Evolutionary conservation across 176 grass and related monocot species (phyloP).

Genomic region (Paspalum vaginatum): DNA sequence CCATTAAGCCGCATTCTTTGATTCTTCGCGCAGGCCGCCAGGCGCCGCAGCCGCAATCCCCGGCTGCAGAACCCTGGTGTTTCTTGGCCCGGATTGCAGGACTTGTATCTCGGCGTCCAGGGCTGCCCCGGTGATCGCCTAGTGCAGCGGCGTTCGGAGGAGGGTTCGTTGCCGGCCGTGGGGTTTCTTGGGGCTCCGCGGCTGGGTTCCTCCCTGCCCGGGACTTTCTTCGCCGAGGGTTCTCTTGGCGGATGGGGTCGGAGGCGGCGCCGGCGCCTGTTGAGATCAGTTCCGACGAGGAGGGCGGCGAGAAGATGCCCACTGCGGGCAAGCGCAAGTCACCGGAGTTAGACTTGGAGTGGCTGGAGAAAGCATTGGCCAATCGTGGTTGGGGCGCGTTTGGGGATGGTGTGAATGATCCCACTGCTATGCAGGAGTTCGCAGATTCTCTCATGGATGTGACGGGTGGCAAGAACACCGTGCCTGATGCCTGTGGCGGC

Average conservation of each 20-base stretch:
- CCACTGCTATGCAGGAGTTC: slow-evolving; percentile 33
- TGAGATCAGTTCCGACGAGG: slow-evolving; percentile 81
- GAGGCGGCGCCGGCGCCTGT: slow-evolving; percentile 40
- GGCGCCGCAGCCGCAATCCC: neutral
- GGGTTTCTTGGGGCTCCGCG: neutral
- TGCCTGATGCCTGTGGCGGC: neutral
- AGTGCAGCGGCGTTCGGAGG: neutral
- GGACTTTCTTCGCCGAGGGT: neutral
- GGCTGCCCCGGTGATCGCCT: neutral
- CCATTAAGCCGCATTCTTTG: slow-evolving; percentile 11
- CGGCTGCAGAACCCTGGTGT: neutral
- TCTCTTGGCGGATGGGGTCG: slow-evolving; percentile 46
- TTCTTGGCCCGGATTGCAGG: neutral
- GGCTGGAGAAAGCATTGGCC: slow-evolving; percentile 31
- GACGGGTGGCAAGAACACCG: slow-evolving; percentile 15
- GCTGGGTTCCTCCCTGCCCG: too few relatives aligned
- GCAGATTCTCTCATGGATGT: slow-evolving; percentile 8
- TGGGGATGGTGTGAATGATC: slow-evolving; percentile 30
- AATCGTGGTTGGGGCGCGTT: neutral
- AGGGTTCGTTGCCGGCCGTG: neutral
- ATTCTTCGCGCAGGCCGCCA: slow-evolving; percentile 6
- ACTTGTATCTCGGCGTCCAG: too few relatives aligned
- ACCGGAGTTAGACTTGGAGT: slow-evolving; percentile 4
- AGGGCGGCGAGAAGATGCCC: slow-evolving; percentile 44
- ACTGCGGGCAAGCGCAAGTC: neutral